Evolutionary conservation across 208 protist species (phyloP), one percentile per base, ranked within the genome.

Genomic region (Acanthamoeba sp.): DNA sequence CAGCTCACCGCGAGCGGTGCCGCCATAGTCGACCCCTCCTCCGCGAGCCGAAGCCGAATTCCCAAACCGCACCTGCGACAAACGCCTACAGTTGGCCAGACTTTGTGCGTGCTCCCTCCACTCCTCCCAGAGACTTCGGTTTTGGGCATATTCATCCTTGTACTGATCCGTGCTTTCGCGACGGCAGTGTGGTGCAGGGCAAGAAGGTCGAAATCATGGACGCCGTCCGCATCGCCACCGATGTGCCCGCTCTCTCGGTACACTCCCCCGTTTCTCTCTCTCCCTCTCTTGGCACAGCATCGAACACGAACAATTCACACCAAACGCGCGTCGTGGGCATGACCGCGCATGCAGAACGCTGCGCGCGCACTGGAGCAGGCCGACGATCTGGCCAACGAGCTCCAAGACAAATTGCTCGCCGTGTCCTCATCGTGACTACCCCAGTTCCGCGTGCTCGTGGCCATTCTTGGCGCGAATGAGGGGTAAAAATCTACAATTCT

Each of bases 171-270:
- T 55, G 48, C 6, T 55, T 55, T 55, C 7, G 7, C n/a, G 18
- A 29, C 57, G 20, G 34, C 32, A 80, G 69, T 16, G 24, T 45
- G 12, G 20, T 80, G 34, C 36, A 80, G 32, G 69, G 69, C 7
- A 80, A 80, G 69, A 34, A 32, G 69, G 69, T 80, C 18, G 69
- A 80, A 34, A 80, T 80, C 69, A 80, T 80, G 69, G 69, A 80
- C 69, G 38, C 38, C 36, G 14, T 80, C 14, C 34, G 69, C 18
- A 45, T 80, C 12, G 10, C 69, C 38, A 42, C 32, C 69, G 69
- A 80, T 16, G 69, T 80, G 69, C 69, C 69, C 20, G 29, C 32
- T 5, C 38, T 45, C 69, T 34, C 16, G 29, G 64, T 73, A 73
- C 12, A 36, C 55, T 62, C 22, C 12, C 55, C 16, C 22, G 55